Evolutionary conservation across 306 rosid genomes (phyloP), one percentile per base, ranked within the genome.

Genomic region (Gynostemma pentaphyllum): DNA sequence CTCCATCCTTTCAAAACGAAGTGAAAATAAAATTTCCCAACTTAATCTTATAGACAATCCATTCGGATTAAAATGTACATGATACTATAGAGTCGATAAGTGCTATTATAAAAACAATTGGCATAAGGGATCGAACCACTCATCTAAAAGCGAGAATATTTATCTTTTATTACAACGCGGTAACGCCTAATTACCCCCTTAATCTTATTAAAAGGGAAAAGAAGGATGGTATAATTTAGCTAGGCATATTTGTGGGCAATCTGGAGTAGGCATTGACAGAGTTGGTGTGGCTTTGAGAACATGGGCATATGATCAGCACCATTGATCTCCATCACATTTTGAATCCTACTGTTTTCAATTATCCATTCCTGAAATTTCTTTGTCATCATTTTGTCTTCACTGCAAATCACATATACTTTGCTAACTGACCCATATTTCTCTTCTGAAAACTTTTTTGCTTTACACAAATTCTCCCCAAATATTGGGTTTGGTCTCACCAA

Each of bases 221-320:
- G 24, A 46, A 0, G 12, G 24, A 24, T 46, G 53, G 12, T 5
- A 18, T 7, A 5, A 4, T 1, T 52, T 52, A n/a, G n/a, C n/a
- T n/a, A 56, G 29, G 16, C 44, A 18, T 8, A 56, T 8, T 4
- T 57, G 16, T 57, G 12, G 16, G 78, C 79, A 0, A 80, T 70
- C 15, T 80, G 44, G 15, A 78, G 34, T 5, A 89, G 82, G 70
- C 48, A 29, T 37, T 73, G 29, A 12, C 46, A 70, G 1, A 73
- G 67, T 54, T 78, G 59, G 27, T 37, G 69, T 4, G 82, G 75
- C 45, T 69, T 78, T 1, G 73, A 78, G 46, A 73, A 56, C 82
- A 73, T 78, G 19, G 82, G 27, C 82, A 78, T 70, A 29, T 78
- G 82, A 53, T 78, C 82, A 9, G 76, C 72, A 0, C 76, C 90